Base-by-base conservation (phyloP, 2,329 filamentous ascomycete species). In the Magnaporthiopsis incrustans region DNA sequence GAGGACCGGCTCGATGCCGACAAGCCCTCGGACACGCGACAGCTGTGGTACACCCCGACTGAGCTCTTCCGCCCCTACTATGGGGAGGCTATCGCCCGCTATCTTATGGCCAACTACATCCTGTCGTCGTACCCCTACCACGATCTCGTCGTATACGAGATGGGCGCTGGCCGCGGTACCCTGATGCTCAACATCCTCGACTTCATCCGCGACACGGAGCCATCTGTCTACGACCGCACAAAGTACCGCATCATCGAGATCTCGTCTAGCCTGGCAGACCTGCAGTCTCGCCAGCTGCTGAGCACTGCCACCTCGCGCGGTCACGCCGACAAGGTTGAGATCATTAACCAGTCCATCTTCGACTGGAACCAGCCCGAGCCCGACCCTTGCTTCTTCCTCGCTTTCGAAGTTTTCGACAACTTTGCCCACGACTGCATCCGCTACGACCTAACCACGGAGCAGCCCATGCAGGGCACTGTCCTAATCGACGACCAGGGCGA, bases 141-240 rank as follows among this genome's bases (percentile, higher is more conserved):
- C 77, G 95, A 99, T 77, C 85, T 99, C 63, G 91, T 96, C 71
- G 96, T 99, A 75, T 99, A 97, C 83, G 95, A 99, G 76, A 96
- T 99, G 90, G 95, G 95, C 63, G 95, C 95, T 56, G 95, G 95
- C 70, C 94, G 97, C 71, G 95, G 95, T 67, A 99, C 96, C 0
- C 85, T 99, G 73, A 99, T 99, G 95, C 83, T 95, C 73, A 99
- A 99, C 76, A 93, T 99, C 65, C 84, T 99, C 67, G 94, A 99
- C 80, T 97, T 96, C 76, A 96, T 99, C 74, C 90, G 93, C 67
- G 89, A 91, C 68, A 83, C 88, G 59, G 91, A 98, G 71, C 92
- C 93, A 0, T 90, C 93, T 68, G 94, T 99, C 38, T 99, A 99
- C 77, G 89, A 90, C 70, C 88, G 95, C 65, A 99, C 95, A 6